Percentiles rank a stretch among this genome's conserved stretches.
phyloP scores from a whole-genome alignment of 805 yeast genomes.

The Ogataea henricii region DNA sequence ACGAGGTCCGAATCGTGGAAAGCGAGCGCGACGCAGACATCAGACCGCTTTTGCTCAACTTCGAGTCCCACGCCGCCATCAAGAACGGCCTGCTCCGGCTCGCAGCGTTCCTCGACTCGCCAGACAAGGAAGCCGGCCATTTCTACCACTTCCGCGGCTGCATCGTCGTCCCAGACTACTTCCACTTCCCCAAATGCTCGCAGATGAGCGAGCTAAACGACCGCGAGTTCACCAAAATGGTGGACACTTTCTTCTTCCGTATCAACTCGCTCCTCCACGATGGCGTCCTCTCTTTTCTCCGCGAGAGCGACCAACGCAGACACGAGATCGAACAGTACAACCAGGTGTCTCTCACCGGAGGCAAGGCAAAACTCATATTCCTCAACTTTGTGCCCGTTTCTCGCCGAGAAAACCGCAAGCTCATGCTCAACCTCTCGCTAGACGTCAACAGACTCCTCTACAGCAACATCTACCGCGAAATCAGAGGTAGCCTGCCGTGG shows the following conservation, averaged over 20 bases:
- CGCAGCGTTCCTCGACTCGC: slow-evolving; percentile 43
- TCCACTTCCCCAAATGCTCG: slow-evolving; percentile 35
- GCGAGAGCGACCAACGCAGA: slow-evolving; percentile 33
- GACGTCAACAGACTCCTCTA: slow-evolving; percentile 24
- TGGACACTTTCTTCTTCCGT: slow-evolving; percentile 29
- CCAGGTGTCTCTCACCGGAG: slow-evolving; percentile 23
- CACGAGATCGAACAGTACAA: slow-evolving; percentile 26
- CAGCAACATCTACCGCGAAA: slow-evolving; percentile 24
- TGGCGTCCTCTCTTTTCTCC: slow-evolving; percentile 33
- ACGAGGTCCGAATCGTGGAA: slow-evolving; percentile 53
- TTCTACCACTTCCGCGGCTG: slow-evolving; percentile 60
- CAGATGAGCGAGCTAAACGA: slow-evolving; percentile 30
- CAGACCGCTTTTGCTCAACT: slow-evolving; percentile 60
- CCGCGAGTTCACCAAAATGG: slow-evolving; percentile 31
- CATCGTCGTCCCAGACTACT: slow-evolving; percentile 64
- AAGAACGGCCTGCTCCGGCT: slow-evolving; percentile 53
- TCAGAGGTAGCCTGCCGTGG: slow-evolving; percentile 14
- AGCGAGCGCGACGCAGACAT: slow-evolving; percentile 69
- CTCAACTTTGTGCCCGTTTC: slow-evolving; percentile 32
- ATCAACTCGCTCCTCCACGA: slow-evolving; percentile 29
- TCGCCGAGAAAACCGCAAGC: slow-evolving; percentile 24
- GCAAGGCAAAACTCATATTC: slow-evolving; percentile 34
- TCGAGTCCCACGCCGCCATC: slow-evolving; percentile 42
- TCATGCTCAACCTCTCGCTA: slow-evolving; percentile 24
- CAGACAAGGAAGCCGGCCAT: slow-evolving; percentile 3